phyloP scores from a whole-genome alignment of 169 alveolate genomes.

The Babesia ovis region DNA sequence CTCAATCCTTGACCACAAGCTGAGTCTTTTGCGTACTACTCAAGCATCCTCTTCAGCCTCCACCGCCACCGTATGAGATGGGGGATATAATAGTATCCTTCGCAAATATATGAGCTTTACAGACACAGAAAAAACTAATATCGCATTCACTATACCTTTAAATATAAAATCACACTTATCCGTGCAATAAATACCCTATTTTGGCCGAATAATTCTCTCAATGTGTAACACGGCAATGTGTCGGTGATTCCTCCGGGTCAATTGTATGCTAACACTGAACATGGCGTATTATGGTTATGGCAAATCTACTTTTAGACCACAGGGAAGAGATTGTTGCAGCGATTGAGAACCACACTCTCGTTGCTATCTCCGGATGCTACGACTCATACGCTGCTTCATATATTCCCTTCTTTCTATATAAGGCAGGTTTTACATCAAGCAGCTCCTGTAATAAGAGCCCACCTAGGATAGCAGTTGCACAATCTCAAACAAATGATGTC shows the following conservation, averaged over 20 bases:
- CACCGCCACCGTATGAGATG: slow-evolving; percentile 5
- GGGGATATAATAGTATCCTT: neutral
- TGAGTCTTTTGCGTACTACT: slow-evolving; percentile 40
- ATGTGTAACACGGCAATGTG: neutral
- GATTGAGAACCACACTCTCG: slow-evolving; percentile 53
- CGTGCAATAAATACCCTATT: too few species aligned
- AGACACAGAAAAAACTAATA: neutral
- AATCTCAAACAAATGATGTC: slow-evolving; percentile 3
- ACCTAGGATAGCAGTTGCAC: slow-evolving; percentile 52
- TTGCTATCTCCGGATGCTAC: slow-evolving; percentile 43
- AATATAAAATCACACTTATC: too few species aligned
- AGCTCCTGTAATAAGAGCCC: slow-evolving; percentile 26
- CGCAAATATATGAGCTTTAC: neutral
- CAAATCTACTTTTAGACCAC: slow-evolving; percentile 16
- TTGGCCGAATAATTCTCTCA: neutral
- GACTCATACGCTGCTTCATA: slow-evolving; percentile 36
- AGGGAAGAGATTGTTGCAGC: slow-evolving; percentile 46
- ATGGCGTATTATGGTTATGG: slow-evolving; percentile 13
- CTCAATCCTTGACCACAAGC: slow-evolving; percentile 63
- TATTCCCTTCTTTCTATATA: slow-evolving; percentile 56
- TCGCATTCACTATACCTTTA: neutral
- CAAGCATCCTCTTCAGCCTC: slow-evolving; percentile 25
- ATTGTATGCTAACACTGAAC: neutral
- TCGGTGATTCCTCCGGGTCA: neutral
- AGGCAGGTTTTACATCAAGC: slow-evolving; percentile 52